phyloP scores from a whole-genome alignment of 2,329 filamentous ascomycete species.

The Verticillium nonalfalfae region DNA sequence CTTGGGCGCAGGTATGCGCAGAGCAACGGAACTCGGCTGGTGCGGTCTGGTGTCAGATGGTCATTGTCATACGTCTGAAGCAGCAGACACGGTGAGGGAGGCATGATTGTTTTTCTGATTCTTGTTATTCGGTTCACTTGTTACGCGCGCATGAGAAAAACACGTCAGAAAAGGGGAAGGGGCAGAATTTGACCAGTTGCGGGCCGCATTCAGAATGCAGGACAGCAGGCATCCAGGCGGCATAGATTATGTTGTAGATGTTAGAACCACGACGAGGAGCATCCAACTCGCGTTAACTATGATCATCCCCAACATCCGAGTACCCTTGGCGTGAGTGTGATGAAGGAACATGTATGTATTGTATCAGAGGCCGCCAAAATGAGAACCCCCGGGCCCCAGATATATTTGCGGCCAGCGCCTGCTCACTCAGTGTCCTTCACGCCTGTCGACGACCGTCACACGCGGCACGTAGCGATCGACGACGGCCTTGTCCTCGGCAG shows the following conservation, averaged over 20 bases:
- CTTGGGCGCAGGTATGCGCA: neutral
- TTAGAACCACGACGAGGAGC: neutral
- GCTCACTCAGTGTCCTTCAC: conserved; percentile 13
- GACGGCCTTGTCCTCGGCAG: conserved; percentile 64
- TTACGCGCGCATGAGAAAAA: conserved; percentile 1
- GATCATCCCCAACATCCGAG: neutral
- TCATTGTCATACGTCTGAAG: conserved; percentile 4
- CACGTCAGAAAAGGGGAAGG: neutral
- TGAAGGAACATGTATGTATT: no score
- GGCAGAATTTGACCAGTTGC: neutral
- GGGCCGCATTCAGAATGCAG: neutral
- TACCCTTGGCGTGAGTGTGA: neutral
- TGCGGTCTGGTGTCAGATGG: conserved; percentile 10
- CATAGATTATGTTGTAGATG: neutral
- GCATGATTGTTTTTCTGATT: conserved; percentile 3
- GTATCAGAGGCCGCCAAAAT: no score
- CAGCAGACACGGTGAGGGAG: conserved; percentile 4
- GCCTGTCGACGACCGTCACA: conserved; percentile 53
- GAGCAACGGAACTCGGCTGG: conserved; percentile 7
- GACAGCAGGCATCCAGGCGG: neutral
- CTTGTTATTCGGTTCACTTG: neutral
- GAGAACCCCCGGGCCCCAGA: no score
- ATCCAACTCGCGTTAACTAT: neutral
- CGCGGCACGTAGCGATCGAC: conserved; percentile 56
- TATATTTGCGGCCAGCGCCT: no score